These are phyloP conservation scores for Ceratocystis eucalypticola DNA, from an alignment of 2,329 filamentous ascomycete genomes.

Conservation along the genomic window DNA sequence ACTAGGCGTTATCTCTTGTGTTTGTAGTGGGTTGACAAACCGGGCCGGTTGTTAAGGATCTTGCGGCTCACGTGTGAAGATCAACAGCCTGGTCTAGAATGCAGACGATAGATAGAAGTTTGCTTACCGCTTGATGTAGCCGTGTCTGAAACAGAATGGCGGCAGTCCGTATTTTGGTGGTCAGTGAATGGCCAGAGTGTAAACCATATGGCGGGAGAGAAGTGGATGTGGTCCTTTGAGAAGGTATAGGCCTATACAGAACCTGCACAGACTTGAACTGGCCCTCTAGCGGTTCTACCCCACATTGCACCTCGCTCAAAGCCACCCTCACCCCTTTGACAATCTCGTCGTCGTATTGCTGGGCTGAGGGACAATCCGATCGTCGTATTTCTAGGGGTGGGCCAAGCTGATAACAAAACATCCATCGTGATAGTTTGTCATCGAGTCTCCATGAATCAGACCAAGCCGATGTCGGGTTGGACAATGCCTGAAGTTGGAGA, in stretches of 20 bases:
- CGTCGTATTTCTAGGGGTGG: not conserved
- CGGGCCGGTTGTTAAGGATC: constrained; percentile 3
- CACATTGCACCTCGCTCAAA: not conserved
- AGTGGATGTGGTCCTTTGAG: not conserved
- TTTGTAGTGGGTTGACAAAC: not conserved
- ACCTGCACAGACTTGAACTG: not conserved
- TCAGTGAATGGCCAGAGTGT: not conserved
- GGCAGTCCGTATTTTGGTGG: not conserved
- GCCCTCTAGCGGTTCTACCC: not conserved
- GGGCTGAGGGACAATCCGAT: not conserved
- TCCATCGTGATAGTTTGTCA: not conserved
- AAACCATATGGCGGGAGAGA: not conserved
- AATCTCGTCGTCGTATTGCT: not conserved
- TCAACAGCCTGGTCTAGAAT: not conserved
- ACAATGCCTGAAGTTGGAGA: too few species aligned
- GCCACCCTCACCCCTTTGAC: not conserved
- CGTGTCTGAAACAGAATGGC: not conserved
- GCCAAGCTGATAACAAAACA: not conserved
- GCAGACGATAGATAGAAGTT: not conserved
- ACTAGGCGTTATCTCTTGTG: not conserved
- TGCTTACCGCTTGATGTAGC: not conserved
- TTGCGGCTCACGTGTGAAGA: not conserved
- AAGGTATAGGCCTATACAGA: not conserved
- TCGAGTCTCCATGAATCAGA: not conserved
- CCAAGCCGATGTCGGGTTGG: constrained; percentile 2